Evolutionary conservation across 2,329 filamentous ascomycete species (phyloP).

Genomic region (Botrytis hyacinthi): DNA sequence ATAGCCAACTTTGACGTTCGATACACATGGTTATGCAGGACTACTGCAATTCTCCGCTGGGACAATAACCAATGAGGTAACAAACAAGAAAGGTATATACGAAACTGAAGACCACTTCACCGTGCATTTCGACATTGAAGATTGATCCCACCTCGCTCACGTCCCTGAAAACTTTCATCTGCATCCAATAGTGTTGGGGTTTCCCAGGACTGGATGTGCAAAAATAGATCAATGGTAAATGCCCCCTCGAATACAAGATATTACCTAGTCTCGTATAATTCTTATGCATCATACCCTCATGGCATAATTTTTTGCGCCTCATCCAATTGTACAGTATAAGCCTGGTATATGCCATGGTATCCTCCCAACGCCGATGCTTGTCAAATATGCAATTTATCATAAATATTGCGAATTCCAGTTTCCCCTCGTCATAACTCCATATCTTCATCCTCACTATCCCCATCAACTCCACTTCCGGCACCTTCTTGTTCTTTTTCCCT

Average conservation of each 20-base stretch:
- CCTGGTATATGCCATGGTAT: constrained; percentile 9
- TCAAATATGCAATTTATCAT: neutral
- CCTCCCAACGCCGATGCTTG: constrained; percentile 9
- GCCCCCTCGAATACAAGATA: neutral
- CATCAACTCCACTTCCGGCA: constrained; percentile 54
- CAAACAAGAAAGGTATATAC: neutral
- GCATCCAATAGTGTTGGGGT: neutral
- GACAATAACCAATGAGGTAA: neutral
- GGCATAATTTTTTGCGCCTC: neutral
- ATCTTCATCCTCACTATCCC: constrained; percentile 58
- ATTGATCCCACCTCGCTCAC: neutral
- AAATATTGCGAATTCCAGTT: neutral
- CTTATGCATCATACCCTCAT: neutral
- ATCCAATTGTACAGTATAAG: neutral
- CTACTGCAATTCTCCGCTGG: neutral
- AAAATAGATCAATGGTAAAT: neutral
- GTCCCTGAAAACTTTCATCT: neutral
- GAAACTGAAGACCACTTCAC: neutral
- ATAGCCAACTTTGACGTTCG: neutral
- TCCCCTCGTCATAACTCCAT: constrained; percentile 31
- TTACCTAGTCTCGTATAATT: neutral
- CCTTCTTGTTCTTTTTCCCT: constrained; percentile 72
- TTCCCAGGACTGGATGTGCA: too few relatives aligned
- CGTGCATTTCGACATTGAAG: neutral
- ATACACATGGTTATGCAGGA: neutral